A percentile compares a stretch with the other conserved stretches of the same genome.
Conservation (phyloP, 1,284 basidiomycete species). For the Ganoderma lucidum region DNA sequence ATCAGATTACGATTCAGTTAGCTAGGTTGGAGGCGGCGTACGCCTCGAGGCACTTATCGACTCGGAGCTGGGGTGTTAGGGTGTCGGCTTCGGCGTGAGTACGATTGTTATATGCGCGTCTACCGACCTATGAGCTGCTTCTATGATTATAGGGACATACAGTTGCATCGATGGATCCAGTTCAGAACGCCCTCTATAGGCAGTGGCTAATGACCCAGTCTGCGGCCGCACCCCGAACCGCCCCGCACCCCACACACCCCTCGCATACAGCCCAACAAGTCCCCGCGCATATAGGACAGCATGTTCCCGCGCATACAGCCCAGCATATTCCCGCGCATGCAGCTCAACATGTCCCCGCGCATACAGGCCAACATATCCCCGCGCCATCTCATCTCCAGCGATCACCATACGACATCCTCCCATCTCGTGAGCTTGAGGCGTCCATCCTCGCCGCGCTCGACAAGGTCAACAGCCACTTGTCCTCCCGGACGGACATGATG, state of each 20-base stretch:
- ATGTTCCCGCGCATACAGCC: background rate
- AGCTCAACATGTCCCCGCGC: background rate
- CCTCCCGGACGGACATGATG: conserved; percentile 18
- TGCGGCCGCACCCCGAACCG: background rate
- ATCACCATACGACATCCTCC: background rate
- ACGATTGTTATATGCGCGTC: background rate
- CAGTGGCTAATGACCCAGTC: background rate
- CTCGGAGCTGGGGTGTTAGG: background rate
- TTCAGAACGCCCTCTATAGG: background rate
- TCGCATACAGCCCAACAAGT: background rate
- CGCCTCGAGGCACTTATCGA: background rate
- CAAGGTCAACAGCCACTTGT: conserved; percentile 4
- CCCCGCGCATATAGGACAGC: background rate
- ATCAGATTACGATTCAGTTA: background rate
- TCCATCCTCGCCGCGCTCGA: conserved; percentile 9
- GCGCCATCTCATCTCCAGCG: background rate
- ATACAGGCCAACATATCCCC: background rate
- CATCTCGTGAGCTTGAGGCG: conserved; percentile 16
- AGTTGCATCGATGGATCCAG: background rate
- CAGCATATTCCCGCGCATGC: background rate
- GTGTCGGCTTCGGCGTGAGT: background rate
- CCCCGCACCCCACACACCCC: background rate
- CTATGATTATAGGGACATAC: background rate
- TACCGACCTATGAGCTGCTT: background rate
- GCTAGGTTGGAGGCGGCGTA: background rate